Evolutionary conservation across 768 basidiomycete species (phyloP), one percentile per base, ranked within the genome.

Genomic region (Cystofilobasidium capitatum): DNA sequence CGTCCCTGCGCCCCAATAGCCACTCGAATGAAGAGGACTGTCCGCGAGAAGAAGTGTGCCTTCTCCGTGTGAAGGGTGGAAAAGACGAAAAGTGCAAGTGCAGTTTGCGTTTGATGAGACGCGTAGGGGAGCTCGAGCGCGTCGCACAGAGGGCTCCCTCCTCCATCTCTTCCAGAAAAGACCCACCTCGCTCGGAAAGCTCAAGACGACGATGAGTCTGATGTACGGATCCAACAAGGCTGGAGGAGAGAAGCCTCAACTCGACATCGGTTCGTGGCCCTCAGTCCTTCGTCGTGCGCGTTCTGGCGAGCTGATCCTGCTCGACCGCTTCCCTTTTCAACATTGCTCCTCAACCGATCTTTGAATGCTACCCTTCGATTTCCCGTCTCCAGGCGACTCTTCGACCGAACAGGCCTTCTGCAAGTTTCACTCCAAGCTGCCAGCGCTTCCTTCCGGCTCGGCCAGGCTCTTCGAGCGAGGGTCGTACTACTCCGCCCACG

Each of bases 401-500:
- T 40, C 59, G 10, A 61, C 9, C 59, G 59, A 55, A 31, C 51
- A 55, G 31, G 51, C 51, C 29, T 55, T 55, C 51, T 17, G 29
- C 51, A 55, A 55, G 51, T 55, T 55, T 33, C 29, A 31, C 31
- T 2, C 29, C 29, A 10, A 20, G 5, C 51, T 55, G 29, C 51
- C 51, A 4, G 29, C 31, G 29, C 14, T 55, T 2, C 51, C 51
- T 16, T 74, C 77, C 2, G 94, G 93, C 26, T 88, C 88, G 9
- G 80, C 98, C 59, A 85, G 96, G 16, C 84, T 99, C 20, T 97
- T 98, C 76, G 84, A 86, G 73, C 85, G 91, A 63, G 75, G 29
- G 5, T 29, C 88, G 20, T 97, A 83, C 77, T 97, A 90, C 79
- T 84, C 86, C n/a, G 86, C 85, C 0, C 91, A 97, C 74, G 92